Percentiles rank a stretch among this genome's conserved stretches.
These are phyloP conservation scores for Amylocarpus encephaloides DNA, from an alignment of 2,329 filamentous ascomycete species.

Conservation along the genomic window DNA sequence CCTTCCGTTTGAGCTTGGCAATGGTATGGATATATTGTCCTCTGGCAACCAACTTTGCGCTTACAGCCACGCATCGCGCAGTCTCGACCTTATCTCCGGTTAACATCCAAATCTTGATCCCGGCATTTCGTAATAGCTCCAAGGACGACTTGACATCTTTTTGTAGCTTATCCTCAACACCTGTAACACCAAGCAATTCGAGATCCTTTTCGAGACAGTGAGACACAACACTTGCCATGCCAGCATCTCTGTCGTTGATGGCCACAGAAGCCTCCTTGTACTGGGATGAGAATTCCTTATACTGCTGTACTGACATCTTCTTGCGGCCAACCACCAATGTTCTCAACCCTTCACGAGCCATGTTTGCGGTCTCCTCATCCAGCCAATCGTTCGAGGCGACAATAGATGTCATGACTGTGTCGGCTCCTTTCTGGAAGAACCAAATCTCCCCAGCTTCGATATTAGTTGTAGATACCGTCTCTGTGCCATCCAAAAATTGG, in stretches of 20 bases:
- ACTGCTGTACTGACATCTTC: slow-evolving; percentile 70
- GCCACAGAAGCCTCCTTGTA: slow-evolving; percentile 77
- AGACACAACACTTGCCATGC: slow-evolving; percentile 73
- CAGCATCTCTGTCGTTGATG: slow-evolving; percentile 71
- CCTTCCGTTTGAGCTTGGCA: slow-evolving; percentile 74
- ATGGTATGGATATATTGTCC: slow-evolving; percentile 97
- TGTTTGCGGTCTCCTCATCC: slow-evolving; percentile 98
- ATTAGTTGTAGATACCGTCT: slow-evolving; percentile 39
- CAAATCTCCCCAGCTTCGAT: slow-evolving; percentile 72
- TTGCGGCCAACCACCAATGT: slow-evolving; percentile 95
- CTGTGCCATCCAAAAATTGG: slow-evolving; percentile 62
- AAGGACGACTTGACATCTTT: slow-evolving; percentile 92
- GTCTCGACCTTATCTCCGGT: slow-evolving; percentile 99
- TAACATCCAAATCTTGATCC: slow-evolving; percentile 99
- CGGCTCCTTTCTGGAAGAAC: slow-evolving; percentile 98
- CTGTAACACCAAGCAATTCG: slow-evolving; percentile 92
- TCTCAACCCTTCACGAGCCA: slow-evolving; percentile 92
- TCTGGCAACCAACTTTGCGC: slow-evolving; percentile 84
- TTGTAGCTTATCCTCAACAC: slow-evolving; percentile 95
- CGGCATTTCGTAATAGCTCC: slow-evolving; percentile 90
- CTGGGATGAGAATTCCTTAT: slow-evolving; percentile 68
- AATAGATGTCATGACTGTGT: slow-evolving; percentile 96
- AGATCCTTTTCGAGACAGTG: slow-evolving; percentile 81
- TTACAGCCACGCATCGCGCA: slow-evolving; percentile 90
- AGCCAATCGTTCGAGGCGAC: slow-evolving; percentile 97